Evolutionary conservation across 345 rosid genomes (phyloP), one percentile per base, ranked within the genome.

Genomic region (Bruguiera gymnorhiza): DNA sequence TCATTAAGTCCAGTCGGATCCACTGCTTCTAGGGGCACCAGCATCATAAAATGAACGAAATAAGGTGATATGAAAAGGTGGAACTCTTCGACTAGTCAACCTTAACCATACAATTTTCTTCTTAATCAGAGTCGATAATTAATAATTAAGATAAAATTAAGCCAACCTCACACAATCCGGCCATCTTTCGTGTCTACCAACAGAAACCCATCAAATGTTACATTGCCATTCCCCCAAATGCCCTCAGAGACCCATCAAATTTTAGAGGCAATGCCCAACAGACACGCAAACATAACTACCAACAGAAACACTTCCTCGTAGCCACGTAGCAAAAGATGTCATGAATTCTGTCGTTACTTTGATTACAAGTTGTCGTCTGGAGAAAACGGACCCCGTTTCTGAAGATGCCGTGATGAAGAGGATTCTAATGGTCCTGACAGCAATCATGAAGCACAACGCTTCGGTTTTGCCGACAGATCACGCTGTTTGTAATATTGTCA

Each of bases 341-440:
- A 84, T 94, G 58, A 88, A 82, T 53, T 69, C 83, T 0, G 76
- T 86, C 0, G 91, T 92, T 5, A 72, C 77, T 0, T 93, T 90
- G 34, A 84, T 90, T 55, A 85, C 96, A 4, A 84, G 89, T 62
- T 91, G 99, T 60, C 89, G 89, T 19, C 72, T 89, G 10, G 99
- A 92, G 72, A 85, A 83, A 71, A 89, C 96, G 0, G 86, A 92
- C 63, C 69, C 72, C 0, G 61, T 48, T 5, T 84, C 87, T 0
- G 97, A 94, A 74, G 96, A 88, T 48, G 93, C 92, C 0, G 89
- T 89, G 18, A 88, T 87, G 89, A 89, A 89, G 95, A 81, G 87
- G 83, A 88, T 94, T 63, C 83, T 94, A n/a, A 96, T 85, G 80
- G 93, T 90, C 69, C 69, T 92, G 46, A 73, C 74, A 0, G 84